Base-by-base conservation (phyloP, 2,329 filamentous ascomycete species). In the Lomentospora prolificans region DNA sequence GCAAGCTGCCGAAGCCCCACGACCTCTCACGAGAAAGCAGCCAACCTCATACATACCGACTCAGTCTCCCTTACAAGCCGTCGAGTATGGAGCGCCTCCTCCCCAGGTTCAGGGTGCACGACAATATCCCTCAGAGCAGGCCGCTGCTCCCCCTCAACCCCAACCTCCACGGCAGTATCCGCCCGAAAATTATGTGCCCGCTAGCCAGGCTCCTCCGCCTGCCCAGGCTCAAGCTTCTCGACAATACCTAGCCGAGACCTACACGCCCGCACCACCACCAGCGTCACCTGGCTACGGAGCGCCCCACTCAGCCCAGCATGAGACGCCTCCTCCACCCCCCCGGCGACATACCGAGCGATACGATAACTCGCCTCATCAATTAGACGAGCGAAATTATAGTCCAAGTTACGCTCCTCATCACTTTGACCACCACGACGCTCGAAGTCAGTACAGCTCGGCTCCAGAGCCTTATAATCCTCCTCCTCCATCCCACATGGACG, bases 21-120 rank as follows among this genome's bases (percentile, higher is more conserved):
- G 79, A 57, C 65, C 70, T 9, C 75, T 78, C 48, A 72, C 72
- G 6, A 76, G 71, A 54, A 65, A 68, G 53, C 51, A 65, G 50
- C 71, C 73, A 14, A 62, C 67, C 19, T 65, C 65, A 3, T 75
- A 73, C 59, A 64, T 76, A n/a, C 68, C 76, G 6, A 75, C 66
- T 17, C 78, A 81, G 58, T 76, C 79, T n/a, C 76, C 78, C 17
- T 63, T 79, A 27, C 79, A 81, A 61, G 67, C 69, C 51, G 63
- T 75, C 9, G 81, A 84, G 60, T 79, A 81, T 62, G 55, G 55
- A 9, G 33, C 55, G 6, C 50, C 55, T n/a, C 17, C 50, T 12
- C 33, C 30, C 19, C 53, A 55, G 70, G 64, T 56, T 72, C 71
- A 3, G 10, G 17, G 17, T 31, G n/a, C 27, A 3, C 50, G 50